These are phyloP conservation scores for Eremomyces bilateralis DNA, from an alignment of 495 filamentous ascomycete species.

Conservation along the genomic window DNA sequence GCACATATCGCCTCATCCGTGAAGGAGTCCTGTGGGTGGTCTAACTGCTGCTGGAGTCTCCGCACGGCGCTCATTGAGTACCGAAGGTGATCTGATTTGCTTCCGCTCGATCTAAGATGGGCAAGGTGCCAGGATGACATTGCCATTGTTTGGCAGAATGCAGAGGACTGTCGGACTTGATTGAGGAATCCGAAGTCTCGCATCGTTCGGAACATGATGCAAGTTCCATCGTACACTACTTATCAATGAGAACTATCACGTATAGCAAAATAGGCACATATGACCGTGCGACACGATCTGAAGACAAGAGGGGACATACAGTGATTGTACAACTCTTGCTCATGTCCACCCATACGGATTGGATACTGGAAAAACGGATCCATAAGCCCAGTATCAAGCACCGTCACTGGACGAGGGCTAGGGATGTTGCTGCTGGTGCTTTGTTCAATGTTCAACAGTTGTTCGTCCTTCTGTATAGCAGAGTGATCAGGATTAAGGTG, in stretches of 20 bases:
- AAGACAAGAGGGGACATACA: slow-evolving; percentile 1
- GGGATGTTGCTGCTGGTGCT: not conserved
- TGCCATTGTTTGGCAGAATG: not conserved
- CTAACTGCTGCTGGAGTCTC: slow-evolving; percentile 1
- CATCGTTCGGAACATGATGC: slow-evolving; percentile 3
- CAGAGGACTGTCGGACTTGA: not conserved
- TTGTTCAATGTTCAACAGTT: not conserved
- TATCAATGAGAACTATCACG: not conserved
- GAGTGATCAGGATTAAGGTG: too few species aligned
- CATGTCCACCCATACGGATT: not conserved
- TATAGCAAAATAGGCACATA: not conserved
- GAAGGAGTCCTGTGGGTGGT: not conserved
- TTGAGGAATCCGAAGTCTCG: slow-evolving; percentile 1
- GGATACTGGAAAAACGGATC: slow-evolving; percentile 2
- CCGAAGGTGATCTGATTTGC: not conserved
- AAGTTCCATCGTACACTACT: slow-evolving; percentile 1
- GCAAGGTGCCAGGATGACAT: slow-evolving; percentile 1
- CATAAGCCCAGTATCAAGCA: not conserved
- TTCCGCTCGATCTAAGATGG: not conserved
- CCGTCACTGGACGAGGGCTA: not conserved
- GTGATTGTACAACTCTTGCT: slow-evolving; percentile 1
- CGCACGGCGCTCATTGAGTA: not conserved
- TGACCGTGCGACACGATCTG: too few species aligned
- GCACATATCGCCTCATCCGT: slow-evolving; percentile 2
- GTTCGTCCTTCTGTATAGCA: not conserved